Conservation (phyloP, 768 basidiomycete genomes). For the Russula compacta region DNA sequence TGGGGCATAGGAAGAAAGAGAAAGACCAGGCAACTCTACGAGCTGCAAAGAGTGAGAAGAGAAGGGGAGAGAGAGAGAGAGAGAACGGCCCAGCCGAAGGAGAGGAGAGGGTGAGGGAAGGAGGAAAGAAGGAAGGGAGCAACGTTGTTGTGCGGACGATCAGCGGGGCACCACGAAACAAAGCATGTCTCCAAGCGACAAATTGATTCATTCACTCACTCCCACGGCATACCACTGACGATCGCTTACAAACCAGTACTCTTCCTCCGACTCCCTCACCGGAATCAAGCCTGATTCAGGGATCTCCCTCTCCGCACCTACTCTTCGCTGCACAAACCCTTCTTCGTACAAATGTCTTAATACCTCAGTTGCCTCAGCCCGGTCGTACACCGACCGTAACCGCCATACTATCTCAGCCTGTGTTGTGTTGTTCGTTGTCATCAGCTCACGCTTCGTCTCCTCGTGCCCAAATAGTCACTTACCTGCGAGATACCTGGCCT, state of each 20-base stretch:
- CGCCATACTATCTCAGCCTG: slow-evolving; percentile 68
- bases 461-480: slow-evolving; percentile 19
- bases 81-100: slow-evolving; percentile 17
- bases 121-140: neutral
- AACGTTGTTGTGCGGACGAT: too few relatives aligned
- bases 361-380: slow-evolving; percentile 63
- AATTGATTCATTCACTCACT: too few relatives aligned
- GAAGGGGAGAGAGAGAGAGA: slow-evolving; percentile 1
- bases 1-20: slow-evolving; percentile 31
- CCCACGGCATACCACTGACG: slow-evolving; percentile 48
- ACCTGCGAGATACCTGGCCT: slow-evolving; percentile 72
- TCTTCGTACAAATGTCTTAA: slow-evolving; percentile 45
- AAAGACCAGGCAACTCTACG: slow-evolving; percentile 23
- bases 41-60: neutral
- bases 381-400: slow-evolving; percentile 62
- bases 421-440: neutral
- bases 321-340: slow-evolving; percentile 36
- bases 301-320: slow-evolving; percentile 20
- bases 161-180: too few relatives aligned
- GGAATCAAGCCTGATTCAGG: slow-evolving; percentile 23
- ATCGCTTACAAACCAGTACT: slow-evolving; percentile 50
- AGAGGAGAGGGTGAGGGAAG: neutral
- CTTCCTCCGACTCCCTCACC: slow-evolving; percentile 44
- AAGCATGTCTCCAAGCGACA: neutral
- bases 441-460: neutral